phyloP scores from a whole-genome alignment of 2,329 filamentous ascomycete genomes.

The Phialophora expanda region DNA sequence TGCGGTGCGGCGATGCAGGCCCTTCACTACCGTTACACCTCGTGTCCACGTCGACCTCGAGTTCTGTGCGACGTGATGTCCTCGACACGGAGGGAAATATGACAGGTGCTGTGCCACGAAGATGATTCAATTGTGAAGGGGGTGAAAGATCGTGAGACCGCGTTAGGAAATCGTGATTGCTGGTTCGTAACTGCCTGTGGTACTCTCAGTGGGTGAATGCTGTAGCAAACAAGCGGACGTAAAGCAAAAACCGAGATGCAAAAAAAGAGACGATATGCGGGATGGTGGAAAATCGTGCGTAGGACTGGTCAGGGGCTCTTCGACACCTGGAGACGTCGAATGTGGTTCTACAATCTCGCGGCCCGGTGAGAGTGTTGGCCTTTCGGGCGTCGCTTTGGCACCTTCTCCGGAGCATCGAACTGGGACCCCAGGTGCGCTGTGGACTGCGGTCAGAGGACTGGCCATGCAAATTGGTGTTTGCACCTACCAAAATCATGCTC shows the following conservation, averaged over 20 bases:
- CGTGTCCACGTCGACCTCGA: background rate
- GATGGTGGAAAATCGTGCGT: background rate
- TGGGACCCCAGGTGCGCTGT: background rate
- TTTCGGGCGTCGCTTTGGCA: background rate
- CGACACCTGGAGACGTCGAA: background rate
- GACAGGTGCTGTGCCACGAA: slow-evolving; percentile 1
- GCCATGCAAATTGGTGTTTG: background rate
- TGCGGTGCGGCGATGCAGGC: background rate
- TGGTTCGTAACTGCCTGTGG: background rate
- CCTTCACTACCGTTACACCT: background rate
- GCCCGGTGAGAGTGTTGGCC: background rate
- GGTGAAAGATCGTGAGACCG: slow-evolving; percentile 2
- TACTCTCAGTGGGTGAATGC: background rate
- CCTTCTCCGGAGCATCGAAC: background rate
- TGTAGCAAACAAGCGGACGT: background rate
- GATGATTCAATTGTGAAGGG: background rate
- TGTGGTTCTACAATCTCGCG: background rate
- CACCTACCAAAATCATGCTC: slow-evolving; percentile 1
- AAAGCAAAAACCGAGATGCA: background rate
- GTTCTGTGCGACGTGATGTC: background rate
- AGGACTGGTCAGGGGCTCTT: background rate
- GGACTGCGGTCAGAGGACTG: background rate
- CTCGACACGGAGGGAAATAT: background rate
- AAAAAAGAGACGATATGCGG: background rate
- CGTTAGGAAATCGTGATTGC: background rate